These are phyloP conservation scores for Fusarium chaquense DNA, from an alignment of 2,329 filamentous ascomycete species.

Conservation along the genomic window DNA sequence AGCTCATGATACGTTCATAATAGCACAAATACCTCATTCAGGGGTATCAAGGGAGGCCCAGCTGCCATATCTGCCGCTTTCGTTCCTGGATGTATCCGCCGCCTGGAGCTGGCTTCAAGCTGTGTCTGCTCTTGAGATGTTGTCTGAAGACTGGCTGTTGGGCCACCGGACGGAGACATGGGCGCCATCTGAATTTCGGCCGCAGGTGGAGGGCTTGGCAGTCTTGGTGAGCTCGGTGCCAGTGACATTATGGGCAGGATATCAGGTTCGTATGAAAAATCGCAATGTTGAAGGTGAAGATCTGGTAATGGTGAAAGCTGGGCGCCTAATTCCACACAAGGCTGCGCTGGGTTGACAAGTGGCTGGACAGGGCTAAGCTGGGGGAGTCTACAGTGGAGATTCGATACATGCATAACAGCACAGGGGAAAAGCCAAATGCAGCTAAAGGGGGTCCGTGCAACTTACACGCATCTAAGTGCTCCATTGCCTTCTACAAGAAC, in stretches of 20 bases:
- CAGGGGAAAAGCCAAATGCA: constrained; percentile 15
- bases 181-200: constrained; percentile 93
- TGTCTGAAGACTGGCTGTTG: constrained; percentile 65
- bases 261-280: constrained; percentile 18
- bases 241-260: constrained; percentile 61
- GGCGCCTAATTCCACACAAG: constrained; percentile 36
- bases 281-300: constrained; percentile 31
- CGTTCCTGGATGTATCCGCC: constrained; percentile 92
- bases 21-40: constrained; percentile 75
- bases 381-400: constrained; percentile 5
- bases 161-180: constrained; percentile 76
- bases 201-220: constrained; percentile 93
- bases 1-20: background rate
- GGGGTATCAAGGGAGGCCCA: constrained; percentile 87
- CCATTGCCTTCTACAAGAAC: constrained; percentile 15
- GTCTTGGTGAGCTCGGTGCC: constrained; percentile 84
- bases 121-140: constrained; percentile 72
- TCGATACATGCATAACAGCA: constrained; percentile 44
- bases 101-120: constrained; percentile 78
- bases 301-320: constrained; percentile 17
- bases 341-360: constrained; percentile 31
- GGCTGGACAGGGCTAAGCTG: constrained; percentile 33
- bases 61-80: constrained; percentile 93
- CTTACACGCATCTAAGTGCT: constrained; percentile 14
- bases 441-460: constrained; percentile 42